Evolutionary conservation across 345 rosid genomes (phyloP).

Genomic region (Eucalyptus cloeziana): DNA sequence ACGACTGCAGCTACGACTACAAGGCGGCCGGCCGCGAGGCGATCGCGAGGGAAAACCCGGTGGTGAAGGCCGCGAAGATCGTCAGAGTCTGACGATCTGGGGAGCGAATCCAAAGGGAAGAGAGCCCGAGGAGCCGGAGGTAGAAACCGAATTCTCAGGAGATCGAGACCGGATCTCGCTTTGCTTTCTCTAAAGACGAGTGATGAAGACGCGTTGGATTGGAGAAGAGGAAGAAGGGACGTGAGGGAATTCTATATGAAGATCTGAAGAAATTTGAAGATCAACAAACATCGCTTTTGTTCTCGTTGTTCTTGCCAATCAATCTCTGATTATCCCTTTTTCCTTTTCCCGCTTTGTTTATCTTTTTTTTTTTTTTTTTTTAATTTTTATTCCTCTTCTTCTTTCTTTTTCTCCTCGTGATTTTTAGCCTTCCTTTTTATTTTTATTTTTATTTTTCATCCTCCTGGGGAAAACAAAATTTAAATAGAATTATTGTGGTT

Average conservation of each 20-base stretch:
- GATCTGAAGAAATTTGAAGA: background rate
- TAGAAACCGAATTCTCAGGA: background rate
- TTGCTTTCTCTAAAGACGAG: background rate
- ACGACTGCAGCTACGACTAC: conserved; percentile 89
- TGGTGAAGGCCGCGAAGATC: conserved; percentile 93
- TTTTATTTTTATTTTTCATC: background rate
- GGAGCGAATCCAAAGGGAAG: background rate
- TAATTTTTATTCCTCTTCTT: background rate
- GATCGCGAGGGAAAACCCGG: conserved; percentile 88
- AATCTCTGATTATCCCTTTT: conserved; percentile 3
- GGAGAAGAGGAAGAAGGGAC: background rate
- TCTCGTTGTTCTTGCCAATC: conserved; percentile 1
- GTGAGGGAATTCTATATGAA: background rate
- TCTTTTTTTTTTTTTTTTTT: background rate
- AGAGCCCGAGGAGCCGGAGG: background rate
- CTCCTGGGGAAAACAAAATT: conserved; percentile 8
- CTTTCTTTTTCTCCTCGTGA: background rate
- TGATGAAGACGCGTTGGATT: background rate
- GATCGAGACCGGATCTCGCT: background rate
- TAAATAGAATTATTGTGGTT: conserved; percentile 10
- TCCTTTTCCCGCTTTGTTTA: background rate
- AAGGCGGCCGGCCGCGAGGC: conserved; percentile 88
- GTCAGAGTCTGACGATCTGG: conserved; percentile 46
- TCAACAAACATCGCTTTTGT: background rate
- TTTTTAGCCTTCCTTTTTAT: background rate